A percentile compares a stretch with the other conserved stretches of the same genome.
These are phyloP conservation scores for Hypoxylon intermedium DNA, from an alignment of 495 filamentous ascomycete genomes.

Conservation along the genomic window DNA sequence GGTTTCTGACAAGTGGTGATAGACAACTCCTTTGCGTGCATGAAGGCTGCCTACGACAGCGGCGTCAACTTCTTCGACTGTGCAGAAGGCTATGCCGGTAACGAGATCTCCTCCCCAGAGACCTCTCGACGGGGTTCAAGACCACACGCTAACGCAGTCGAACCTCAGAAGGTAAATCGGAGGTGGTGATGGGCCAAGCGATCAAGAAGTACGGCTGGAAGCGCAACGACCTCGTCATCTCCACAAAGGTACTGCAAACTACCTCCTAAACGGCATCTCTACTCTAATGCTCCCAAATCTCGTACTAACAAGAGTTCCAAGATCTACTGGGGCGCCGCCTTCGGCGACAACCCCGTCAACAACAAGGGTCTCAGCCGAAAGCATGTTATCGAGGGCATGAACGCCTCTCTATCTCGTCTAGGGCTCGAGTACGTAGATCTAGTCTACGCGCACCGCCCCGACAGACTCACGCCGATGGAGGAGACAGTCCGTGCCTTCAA, in stretches of 20 bases:
- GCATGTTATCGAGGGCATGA: constrained; percentile 75
- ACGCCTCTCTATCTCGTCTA: constrained; percentile 70
- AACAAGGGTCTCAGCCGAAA: constrained; percentile 82
- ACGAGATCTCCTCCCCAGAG: not conserved
- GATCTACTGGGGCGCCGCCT: constrained; percentile 72
- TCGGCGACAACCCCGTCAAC: constrained; percentile 70
- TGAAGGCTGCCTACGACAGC: constrained; percentile 77
- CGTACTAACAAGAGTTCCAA: constrained; percentile 31
- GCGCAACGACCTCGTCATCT: constrained; percentile 81
- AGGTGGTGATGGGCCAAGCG: constrained; percentile 76
- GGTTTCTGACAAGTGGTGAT: constrained; percentile 1
- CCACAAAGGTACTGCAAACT: constrained; percentile 52
- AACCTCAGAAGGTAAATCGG: constrained; percentile 63
- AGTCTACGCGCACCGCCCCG: constrained; percentile 84
- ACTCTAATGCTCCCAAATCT: not conserved
- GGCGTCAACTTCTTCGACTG: constrained; percentile 81
- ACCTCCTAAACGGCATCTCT: not conserved
- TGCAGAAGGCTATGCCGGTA: constrained; percentile 65
- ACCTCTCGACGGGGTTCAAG: not conserved
- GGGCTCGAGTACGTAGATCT: constrained; percentile 80
- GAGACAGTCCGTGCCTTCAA: constrained; percentile 88
- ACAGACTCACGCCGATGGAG: constrained; percentile 83
- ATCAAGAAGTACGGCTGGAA: constrained; percentile 75
- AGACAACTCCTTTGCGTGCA: constrained; percentile 71
- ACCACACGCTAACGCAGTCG: constrained; percentile 5